Evolutionary conservation across 2,329 filamentous ascomycete genomes (phyloP), one percentile per base, ranked within the genome.

Genomic region (Chrysosporium keratinophilum): DNA sequence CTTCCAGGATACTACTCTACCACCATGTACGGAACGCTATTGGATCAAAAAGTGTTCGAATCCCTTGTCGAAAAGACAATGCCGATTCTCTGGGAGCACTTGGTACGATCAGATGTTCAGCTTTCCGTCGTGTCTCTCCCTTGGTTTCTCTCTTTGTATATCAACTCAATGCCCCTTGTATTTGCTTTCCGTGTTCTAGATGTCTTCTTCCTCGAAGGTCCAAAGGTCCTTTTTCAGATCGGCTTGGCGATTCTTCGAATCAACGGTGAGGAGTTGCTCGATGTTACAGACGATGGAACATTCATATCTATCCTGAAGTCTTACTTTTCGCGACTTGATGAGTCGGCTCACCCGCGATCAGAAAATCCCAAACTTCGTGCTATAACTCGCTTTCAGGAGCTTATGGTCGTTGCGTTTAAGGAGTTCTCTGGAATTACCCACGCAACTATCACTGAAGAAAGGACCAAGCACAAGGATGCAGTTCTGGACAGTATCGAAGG

Each of bases 351-450:
- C 65, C 93, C 93, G 1, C 90, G 86, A 64, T 96, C 89, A 0
- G 90, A 96, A 66, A 98, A 97, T 59, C 84, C 90, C 2, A 98
- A 97, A 71, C 76, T 97, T 50, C 81, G 91, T 51, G 88, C 90
- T 0, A 93, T 98, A 52, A 98, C 94, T 5, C 82, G 88, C 45
- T 98, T 98, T 67, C 93, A 98, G 64, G 93, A 97, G 69, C 80
- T 98, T 54, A 97, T 98, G 90, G 93, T 98, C 2, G 93, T 97
- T 17, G 93, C 93, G 0, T 98, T 98, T 73, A 97, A 96, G 62
- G 93, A 98, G 65, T 98, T 98, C 65, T 86, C 91, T 0, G 88
- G 84, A 40, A 95, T 98, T 61, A 98, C 93, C 0, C 91, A 98
- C 66, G 85, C 83, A 65, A 95, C 85, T 49, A 90, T 98, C 57